Conservation (phyloP, 108 stramenopile genomes). For the Pseudonitzschia pungens region DNA sequence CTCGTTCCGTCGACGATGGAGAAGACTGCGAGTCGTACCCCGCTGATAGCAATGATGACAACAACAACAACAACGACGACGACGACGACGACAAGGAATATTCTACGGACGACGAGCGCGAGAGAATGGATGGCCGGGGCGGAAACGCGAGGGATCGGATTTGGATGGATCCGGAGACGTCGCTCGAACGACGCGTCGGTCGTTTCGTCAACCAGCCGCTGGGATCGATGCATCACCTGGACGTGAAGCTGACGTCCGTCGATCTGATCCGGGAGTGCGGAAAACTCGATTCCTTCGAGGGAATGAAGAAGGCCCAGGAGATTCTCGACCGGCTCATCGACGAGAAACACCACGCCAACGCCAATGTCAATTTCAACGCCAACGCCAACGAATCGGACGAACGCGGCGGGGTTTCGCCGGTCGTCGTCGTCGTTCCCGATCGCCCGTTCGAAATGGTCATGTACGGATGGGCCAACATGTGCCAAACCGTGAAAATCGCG, state of each 20-base stretch:
- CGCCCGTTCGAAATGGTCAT: slow-evolving; percentile 37
- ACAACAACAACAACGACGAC: too few relatives aligned
- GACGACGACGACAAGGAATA: slow-evolving; percentile 26
- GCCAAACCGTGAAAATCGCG: slow-evolving; percentile 22
- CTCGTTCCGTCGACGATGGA: slow-evolving; percentile 13
- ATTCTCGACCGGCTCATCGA: slow-evolving; percentile 45
- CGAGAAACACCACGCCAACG: slow-evolving; percentile 45
- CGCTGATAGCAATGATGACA: too few relatives aligned
- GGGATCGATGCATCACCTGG: slow-evolving; percentile 39
- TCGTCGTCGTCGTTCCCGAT: slow-evolving; percentile 39
- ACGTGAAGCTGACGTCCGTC: slow-evolving; percentile 25
- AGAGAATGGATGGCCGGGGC: not conserved
- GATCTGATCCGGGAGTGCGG: slow-evolving; percentile 43
- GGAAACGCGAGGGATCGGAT: slow-evolving; percentile 8
- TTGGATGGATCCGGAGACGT: slow-evolving; percentile 26
- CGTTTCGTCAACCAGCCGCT: slow-evolving; percentile 30
- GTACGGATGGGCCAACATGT: slow-evolving; percentile 50
- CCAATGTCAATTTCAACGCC: too few relatives aligned
- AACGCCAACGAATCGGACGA: slow-evolving; percentile 19
- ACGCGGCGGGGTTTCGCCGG: not conserved
- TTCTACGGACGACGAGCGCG: slow-evolving; percentile 1
- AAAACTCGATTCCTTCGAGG: slow-evolving; percentile 38
- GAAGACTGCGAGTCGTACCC: too few relatives aligned
- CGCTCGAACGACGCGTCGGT: slow-evolving; percentile 35
- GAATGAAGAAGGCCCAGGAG: slow-evolving; percentile 47